A percentile compares a stretch with the other conserved stretches of the same genome.
Evolutionary conservation across 1,284 basidiomycete species (phyloP).

Genomic region (Gomphus bonarii): DNA sequence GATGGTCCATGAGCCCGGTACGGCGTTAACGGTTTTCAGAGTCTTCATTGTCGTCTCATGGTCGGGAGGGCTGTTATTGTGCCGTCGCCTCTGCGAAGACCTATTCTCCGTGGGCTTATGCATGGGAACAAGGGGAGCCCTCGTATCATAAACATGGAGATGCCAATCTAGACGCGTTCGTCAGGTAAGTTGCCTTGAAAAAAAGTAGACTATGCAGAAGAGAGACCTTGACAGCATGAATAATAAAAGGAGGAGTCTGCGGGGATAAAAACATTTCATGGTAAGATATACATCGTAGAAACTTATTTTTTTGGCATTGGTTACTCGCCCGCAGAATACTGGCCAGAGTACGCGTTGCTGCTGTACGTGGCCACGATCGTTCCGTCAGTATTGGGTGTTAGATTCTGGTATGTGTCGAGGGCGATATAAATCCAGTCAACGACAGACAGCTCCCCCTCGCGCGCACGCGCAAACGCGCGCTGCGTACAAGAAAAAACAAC

Average conservation of each 20-base stretch:
- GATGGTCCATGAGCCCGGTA: constrained; percentile 79
- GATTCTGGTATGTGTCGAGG: constrained; percentile 41
- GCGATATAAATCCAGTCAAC: no score
- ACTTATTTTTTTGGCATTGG: constrained; percentile 20
- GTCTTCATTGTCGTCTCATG: constrained; percentile 64
- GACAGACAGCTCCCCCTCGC: no score
- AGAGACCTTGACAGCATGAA: constrained; percentile 76
- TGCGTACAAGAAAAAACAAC: no score
- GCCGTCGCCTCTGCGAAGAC: constrained; percentile 12
- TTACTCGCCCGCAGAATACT: constrained; percentile 68
- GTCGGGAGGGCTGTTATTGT: constrained; percentile 27
- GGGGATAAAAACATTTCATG: constrained; percentile 7
- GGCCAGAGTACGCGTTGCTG: constrained; percentile 84
- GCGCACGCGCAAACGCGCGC: no score
- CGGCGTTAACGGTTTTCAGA: constrained; percentile 71
- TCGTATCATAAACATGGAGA: constrained; percentile 82
- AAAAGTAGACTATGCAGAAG: neutral
- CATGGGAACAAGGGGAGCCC: constrained; percentile 30
- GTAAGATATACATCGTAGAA: constrained; percentile 11
- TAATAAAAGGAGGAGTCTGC: constrained; percentile 75
- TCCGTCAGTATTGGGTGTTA: constrained; percentile 81
- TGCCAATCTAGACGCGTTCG: constrained; percentile 56
- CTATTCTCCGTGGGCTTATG: constrained; percentile 10
- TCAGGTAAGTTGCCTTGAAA: neutral
- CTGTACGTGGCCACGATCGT: constrained; percentile 78